Percentiles rank a stretch among this genome's conserved stretches.
Evolutionary conservation across 345 rosid genomes (phyloP).

Genomic region (Eucalyptus caleyi): DNA sequence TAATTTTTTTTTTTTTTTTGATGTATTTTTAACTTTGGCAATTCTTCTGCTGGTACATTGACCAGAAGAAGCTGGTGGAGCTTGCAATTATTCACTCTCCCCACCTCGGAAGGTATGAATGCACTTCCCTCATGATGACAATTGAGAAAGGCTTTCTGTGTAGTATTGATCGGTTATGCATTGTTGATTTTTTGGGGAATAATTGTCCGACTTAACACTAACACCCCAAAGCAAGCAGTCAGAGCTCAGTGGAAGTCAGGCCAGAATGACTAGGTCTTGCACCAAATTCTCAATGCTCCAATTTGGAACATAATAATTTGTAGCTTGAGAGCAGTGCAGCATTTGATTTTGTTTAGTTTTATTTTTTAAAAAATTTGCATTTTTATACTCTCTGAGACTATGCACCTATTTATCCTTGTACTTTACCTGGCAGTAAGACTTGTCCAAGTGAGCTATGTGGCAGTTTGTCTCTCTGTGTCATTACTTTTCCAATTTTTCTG

Average conservation of each 20-base stretch:
- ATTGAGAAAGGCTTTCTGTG: neutral
- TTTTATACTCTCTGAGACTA: neutral
- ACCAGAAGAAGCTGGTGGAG: neutral
- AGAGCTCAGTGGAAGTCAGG: neutral
- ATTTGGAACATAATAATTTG: neutral
- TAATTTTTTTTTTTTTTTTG: no score
- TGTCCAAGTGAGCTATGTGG: neutral
- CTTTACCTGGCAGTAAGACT: neutral
- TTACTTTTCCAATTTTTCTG: neutral
- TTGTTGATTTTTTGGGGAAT: neutral
- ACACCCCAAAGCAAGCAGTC: neutral
- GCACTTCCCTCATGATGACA: neutral
- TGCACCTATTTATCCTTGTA: neutral
- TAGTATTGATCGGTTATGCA: neutral
- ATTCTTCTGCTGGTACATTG: neutral
- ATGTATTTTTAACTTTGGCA: neutral
- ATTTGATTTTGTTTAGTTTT: neutral
- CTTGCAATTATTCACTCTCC: neutral
- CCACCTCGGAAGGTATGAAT: neutral
- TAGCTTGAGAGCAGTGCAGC: neutral
- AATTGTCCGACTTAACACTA: neutral
- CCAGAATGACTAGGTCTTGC: neutral
- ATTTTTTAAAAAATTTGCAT: neutral
- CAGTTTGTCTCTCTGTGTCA: neutral
- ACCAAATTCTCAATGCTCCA: neutral